Percentiles rank a stretch among this genome's conserved stretches.
These are phyloP conservation scores for Cardamine resedifolia DNA, from an alignment of 345 rosid species.

Conservation along the genomic window DNA sequence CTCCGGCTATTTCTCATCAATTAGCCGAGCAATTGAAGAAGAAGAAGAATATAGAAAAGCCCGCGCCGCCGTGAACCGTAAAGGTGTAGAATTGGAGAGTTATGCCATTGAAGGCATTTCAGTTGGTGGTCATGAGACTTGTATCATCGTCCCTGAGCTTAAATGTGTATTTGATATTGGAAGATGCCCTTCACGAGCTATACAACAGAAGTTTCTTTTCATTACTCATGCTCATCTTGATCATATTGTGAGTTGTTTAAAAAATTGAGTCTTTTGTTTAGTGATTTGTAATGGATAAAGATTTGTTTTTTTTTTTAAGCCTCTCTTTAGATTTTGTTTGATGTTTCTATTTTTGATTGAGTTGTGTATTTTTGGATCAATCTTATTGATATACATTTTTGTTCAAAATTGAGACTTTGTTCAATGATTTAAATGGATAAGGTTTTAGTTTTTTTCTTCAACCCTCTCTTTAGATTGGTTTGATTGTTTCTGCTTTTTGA, in stretches of 20 bases:
- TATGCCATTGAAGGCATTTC: constrained; percentile 79
- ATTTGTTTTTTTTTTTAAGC: background rate
- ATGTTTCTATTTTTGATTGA: background rate
- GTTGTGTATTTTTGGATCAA: background rate
- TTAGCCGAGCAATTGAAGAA: constrained; percentile 74
- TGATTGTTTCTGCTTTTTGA: background rate
- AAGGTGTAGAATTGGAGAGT: constrained; percentile 74
- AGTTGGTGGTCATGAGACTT: constrained; percentile 86
- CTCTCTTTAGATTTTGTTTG: background rate
- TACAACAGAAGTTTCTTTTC: constrained; percentile 90
- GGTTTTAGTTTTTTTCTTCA: background rate
- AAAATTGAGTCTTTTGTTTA: background rate
- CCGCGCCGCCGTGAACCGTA: constrained; percentile 73
- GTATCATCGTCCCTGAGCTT: constrained; percentile 80
- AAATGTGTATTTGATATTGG: constrained; percentile 96
- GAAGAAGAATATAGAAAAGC: constrained; percentile 91
- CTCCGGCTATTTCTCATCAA: constrained; percentile 58
- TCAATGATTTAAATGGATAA: constrained; percentile 8
- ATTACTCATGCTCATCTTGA: constrained; percentile 96
- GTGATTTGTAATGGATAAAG: background rate
- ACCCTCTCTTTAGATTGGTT: background rate
- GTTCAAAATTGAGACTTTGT: background rate
- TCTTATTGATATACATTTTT: background rate
- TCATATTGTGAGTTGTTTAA: constrained; percentile 62
- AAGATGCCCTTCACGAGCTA: constrained; percentile 79